phyloP scores from a whole-genome alignment of 139 green algal species.

The Choricystis sp. region DNA sequence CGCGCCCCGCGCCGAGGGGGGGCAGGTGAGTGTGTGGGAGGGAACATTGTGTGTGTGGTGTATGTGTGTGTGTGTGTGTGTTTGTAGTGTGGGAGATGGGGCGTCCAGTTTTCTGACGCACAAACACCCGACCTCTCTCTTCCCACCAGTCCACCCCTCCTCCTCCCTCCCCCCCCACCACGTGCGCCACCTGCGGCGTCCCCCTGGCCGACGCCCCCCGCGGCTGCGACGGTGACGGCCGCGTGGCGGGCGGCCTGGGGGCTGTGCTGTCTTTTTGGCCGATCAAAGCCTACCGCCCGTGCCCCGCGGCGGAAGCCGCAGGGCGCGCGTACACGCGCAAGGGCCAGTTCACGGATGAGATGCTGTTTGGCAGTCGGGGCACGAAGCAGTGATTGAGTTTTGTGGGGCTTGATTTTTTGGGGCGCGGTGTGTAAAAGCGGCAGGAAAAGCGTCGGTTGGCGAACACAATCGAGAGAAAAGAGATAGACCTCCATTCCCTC shows the following conservation, averaged over 20 bases:
- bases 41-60: too few relatives aligned
- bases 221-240: slow-evolving; percentile 38
- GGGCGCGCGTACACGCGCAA: slow-evolving; percentile 59
- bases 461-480: background rate
- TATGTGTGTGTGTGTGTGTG: too few relatives aligned
- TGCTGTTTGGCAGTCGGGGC: slow-evolving; percentile 48
- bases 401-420: background rate
- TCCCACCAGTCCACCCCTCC: background rate
- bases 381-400: too few relatives aligned
- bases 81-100: too few relatives aligned
- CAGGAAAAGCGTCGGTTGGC: background rate
- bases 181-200: slow-evolving; percentile 25
- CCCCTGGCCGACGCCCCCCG: slow-evolving; percentile 7
- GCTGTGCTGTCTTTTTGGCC: slow-evolving; percentile 61
- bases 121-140: too few relatives aligned
- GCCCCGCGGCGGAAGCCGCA: slow-evolving; percentile 24
- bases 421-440: background rate
- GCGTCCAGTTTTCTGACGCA: too few relatives aligned
- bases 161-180: too few relatives aligned
- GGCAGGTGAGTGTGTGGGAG: too few relatives aligned
- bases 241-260: slow-evolving; percentile 52
- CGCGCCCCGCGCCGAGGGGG: too few relatives aligned
- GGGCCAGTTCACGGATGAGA: slow-evolving; percentile 60
- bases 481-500: background rate
- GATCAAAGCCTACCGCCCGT: slow-evolving; percentile 77